Percentiles rank a stretch among this genome's conserved stretches.
Evolutionary conservation across 192 early-diverging fungal species (phyloP).

Genomic region (Chytriomyces sp.): DNA sequence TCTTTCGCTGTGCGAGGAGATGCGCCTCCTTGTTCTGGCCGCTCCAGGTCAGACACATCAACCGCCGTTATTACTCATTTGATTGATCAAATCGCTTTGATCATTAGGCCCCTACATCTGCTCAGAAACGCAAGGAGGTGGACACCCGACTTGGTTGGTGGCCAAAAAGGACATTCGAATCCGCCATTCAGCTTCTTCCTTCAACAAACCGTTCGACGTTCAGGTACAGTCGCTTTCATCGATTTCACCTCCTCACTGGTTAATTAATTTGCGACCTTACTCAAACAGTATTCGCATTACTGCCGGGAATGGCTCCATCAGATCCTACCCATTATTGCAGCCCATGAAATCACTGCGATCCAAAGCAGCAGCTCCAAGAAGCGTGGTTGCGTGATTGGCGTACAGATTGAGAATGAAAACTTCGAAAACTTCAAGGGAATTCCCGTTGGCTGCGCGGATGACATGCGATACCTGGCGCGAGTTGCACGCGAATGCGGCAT

Average conservation of each 20-base stretch:
- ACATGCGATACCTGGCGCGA: conserved; percentile 76
- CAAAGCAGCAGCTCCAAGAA: conserved; percentile 18
- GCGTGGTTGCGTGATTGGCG: conserved; percentile 71
- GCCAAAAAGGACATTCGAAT: conserved; percentile 72
- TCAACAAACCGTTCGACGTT: conserved; percentile 70
- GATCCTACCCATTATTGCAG: conserved; percentile 73
- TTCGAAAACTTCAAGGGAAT: conserved; percentile 60
- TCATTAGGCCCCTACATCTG: conserved; percentile 64
- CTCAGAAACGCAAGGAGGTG: conserved; percentile 68
- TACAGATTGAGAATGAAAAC: conserved; percentile 85
- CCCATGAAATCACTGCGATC: conserved; percentile 70
- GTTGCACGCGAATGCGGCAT: conserved; percentile 75
- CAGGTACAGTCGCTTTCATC: background rate
- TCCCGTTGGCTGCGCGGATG: conserved; percentile 77
- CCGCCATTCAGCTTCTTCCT: conserved; percentile 67
- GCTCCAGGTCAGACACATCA: conserved; percentile 59
- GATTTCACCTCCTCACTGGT: background rate
- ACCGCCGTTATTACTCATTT: background rate
- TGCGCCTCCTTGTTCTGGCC: conserved; percentile 77
- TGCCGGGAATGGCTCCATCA: conserved; percentile 76
- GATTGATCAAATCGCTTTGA: background rate
- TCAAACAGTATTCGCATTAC: conserved; percentile 59
- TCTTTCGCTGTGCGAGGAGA: conserved; percentile 70
- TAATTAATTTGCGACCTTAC: background rate
- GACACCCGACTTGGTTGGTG: conserved; percentile 81